Evolutionary conservation across 768 basidiomycete genomes (phyloP).

Genomic region (Kwoniella pini): DNA sequence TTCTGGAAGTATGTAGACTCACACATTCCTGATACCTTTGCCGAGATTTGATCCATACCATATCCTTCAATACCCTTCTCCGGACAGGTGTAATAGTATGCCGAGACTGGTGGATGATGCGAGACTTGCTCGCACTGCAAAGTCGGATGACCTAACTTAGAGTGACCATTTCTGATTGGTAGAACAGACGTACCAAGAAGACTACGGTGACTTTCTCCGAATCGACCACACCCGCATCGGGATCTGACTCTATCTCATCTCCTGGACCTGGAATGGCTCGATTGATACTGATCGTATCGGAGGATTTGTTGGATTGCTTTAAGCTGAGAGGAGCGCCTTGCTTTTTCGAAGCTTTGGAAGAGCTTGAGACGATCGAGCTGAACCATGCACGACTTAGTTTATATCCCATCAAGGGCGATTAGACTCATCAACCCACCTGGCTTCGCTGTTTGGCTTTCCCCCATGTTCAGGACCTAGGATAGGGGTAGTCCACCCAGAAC

Average conservation of each 20-base stretch:
- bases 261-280: slow-evolving; percentile 46
- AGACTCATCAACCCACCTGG: slow-evolving; percentile 26
- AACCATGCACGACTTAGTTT: background rate
- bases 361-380: slow-evolving; percentile 39
- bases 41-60: slow-evolving; percentile 87
- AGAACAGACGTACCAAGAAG: slow-evolving; percentile 67
- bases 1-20: slow-evolving; percentile 24
- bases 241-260: slow-evolving; percentile 53
- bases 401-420: background rate
- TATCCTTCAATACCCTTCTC: slow-evolving; percentile 67
- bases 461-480: slow-evolving; percentile 43
- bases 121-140: slow-evolving; percentile 83
- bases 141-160: background rate
- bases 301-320: slow-evolving; percentile 44
- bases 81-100: slow-evolving; percentile 77
- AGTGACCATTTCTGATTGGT: slow-evolving; percentile 16
- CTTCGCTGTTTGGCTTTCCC: slow-evolving; percentile 32
- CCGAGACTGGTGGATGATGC: slow-evolving; percentile 93
- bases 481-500: slow-evolving; percentile 48
- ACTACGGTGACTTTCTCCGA: slow-evolving; percentile 65
- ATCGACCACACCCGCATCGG: slow-evolving; percentile 55
- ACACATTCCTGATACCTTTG: slow-evolving; percentile 83
- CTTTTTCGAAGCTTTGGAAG: slow-evolving; percentile 33
- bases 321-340: background rate
- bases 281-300: slow-evolving; percentile 29